Conservation (phyloP, 345 rosid species). For the Hibiscus trionum region DNA sequence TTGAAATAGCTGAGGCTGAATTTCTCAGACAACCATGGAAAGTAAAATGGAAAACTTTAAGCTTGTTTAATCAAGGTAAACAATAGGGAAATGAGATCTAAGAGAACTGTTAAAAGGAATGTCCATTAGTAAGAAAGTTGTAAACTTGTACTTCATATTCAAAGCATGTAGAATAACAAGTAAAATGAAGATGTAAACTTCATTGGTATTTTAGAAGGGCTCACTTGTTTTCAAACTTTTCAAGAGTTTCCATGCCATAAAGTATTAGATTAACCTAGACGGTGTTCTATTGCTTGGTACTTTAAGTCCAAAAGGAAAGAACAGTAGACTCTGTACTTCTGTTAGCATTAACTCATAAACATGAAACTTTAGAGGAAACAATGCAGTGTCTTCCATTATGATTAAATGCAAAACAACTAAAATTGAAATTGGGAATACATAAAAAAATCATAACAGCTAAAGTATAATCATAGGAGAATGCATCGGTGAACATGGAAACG, state of each 20-base stretch:
- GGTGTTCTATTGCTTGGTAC: background rate
- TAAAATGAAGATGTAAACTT: background rate
- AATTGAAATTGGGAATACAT: background rate
- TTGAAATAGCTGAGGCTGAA: background rate
- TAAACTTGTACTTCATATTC: background rate
- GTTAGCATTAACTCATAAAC: background rate
- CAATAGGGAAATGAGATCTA: background rate
- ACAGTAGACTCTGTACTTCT: background rate
- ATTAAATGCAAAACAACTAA: background rate
- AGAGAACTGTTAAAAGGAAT: background rate
- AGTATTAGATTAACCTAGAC: background rate
- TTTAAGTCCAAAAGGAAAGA: constrained; percentile 1
- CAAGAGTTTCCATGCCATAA: background rate
- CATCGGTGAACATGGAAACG: background rate
- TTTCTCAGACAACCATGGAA: background rate
- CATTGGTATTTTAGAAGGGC: background rate
- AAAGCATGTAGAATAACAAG: background rate
- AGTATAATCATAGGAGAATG: background rate
- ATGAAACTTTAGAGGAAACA: background rate
- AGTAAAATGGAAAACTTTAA: background rate
- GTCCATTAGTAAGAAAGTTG: background rate
- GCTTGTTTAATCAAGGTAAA: background rate
- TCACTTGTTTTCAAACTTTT: background rate
- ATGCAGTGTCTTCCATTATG: constrained; percentile 1
- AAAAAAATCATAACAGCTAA: background rate